These are phyloP conservation scores for Candida tetrigidarum DNA, from an alignment of 1,139 yeast species.

Conservation along the genomic window DNA sequence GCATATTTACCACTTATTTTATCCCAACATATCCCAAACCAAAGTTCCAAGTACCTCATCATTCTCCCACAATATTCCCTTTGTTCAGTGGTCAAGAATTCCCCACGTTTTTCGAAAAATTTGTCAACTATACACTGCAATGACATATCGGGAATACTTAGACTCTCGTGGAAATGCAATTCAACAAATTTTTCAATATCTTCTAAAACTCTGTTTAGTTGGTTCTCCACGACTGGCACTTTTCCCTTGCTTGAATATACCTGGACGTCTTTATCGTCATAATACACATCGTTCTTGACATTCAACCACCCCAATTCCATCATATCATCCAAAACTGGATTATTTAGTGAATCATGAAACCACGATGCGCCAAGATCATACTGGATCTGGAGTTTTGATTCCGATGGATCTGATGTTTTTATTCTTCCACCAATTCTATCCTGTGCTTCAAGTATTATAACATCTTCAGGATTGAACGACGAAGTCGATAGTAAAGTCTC, in stretches of 20 bases:
- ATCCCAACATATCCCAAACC: constrained; percentile 80
- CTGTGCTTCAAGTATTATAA: constrained; percentile 54
- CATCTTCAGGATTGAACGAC: constrained; percentile 31
- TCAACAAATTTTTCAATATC: constrained; percentile 69
- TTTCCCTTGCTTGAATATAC: constrained; percentile 47
- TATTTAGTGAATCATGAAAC: constrained; percentile 79
- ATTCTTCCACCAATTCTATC: constrained; percentile 54
- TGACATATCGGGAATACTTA: constrained; percentile 53
- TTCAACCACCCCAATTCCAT: constrained; percentile 30
- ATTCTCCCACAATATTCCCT: constrained; percentile 51
- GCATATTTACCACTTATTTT: constrained; percentile 69
- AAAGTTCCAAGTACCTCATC: constrained; percentile 64
- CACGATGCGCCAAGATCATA: constrained; percentile 89
- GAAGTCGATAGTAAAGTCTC: constrained; percentile 51
- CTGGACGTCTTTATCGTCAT: constrained; percentile 53
- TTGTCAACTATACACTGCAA: constrained; percentile 49
- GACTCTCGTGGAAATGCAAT: constrained; percentile 44
- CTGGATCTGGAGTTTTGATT: constrained; percentile 35
- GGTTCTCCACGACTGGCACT: constrained; percentile 29
- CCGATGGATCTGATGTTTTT: constrained; percentile 29
- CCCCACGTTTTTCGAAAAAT: constrained; percentile 51
- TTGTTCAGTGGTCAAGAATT: constrained; percentile 56
- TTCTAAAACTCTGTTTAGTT: constrained; percentile 44
- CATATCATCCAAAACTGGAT: constrained; percentile 50
- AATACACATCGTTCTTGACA: constrained; percentile 39